Percentiles rank a stretch among this genome's conserved stretches.
Evolutionary conservation across 2,329 filamentous ascomycete species (phyloP).

Genomic region (Fusarium brevicatenulatum): DNA sequence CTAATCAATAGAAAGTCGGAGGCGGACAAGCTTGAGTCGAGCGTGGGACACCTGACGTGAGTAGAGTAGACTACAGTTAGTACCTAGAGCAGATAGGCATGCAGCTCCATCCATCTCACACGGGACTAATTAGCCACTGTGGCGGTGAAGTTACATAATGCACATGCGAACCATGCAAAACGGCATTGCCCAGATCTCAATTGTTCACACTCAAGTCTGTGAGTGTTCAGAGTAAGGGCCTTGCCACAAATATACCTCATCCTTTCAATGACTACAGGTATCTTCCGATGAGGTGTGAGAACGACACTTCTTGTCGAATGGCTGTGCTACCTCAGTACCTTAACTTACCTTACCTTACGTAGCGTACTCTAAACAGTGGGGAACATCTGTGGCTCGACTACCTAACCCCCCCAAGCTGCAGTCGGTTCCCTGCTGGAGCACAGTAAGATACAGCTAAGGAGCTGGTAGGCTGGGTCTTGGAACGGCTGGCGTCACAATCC

Average conservation of each 20-base stretch:
- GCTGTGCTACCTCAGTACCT: slow-evolving; percentile 1
- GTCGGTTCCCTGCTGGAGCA: slow-evolving; percentile 22
- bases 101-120: slow-evolving; percentile 30
- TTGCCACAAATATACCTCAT: not conserved
- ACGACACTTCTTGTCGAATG: slow-evolving; percentile 19
- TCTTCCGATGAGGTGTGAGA: not conserved
- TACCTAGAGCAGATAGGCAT: slow-evolving; percentile 17
- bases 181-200: not conserved
- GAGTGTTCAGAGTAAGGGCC: too few species aligned
- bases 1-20: slow-evolving; percentile 35
- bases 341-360: not conserved
- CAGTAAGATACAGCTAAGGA: slow-evolving; percentile 26
- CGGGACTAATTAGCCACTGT: slow-evolving; percentile 38
- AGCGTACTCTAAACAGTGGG: slow-evolving; percentile 14
- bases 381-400: slow-evolving; percentile 34
- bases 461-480: slow-evolving; percentile 19
- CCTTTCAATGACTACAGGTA: not conserved
- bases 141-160: slow-evolving; percentile 49
- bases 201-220: not conserved
- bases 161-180: slow-evolving; percentile 14
- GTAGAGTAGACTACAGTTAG: not conserved
- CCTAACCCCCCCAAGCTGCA: slow-evolving; percentile 23
- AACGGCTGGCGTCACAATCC: slow-evolving; percentile 41
- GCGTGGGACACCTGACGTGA: slow-evolving; percentile 42
- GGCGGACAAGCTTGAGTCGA: slow-evolving; percentile 27